Evolutionary conservation across 805 yeast species (phyloP).

Genomic region (Helenozyma baotianmanensis): DNA sequence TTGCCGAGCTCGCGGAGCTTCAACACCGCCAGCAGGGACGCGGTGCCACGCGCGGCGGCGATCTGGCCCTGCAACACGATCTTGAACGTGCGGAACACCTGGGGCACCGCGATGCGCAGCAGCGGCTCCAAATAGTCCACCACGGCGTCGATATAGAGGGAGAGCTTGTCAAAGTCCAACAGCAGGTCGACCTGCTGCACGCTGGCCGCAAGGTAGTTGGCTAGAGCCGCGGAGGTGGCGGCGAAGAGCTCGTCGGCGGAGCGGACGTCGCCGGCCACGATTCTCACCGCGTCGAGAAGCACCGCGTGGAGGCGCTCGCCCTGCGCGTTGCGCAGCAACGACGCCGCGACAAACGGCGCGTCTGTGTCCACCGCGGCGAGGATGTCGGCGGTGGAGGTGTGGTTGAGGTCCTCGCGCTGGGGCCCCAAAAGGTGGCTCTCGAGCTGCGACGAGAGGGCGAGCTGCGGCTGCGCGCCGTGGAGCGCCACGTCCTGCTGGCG

Average conservation of each 20-base stretch:
- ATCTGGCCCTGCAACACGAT: slow-evolving; percentile 4
- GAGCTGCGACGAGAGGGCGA: slow-evolving; percentile 9
- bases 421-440: slow-evolving; percentile 20
- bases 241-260: too few relatives aligned
- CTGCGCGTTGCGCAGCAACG: slow-evolving; percentile 6
- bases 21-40: slow-evolving; percentile 1
- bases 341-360: not conserved
- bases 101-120: slow-evolving; percentile 1
- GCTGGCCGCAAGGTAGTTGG: not conserved
- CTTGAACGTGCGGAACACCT: slow-evolving; percentile 5
- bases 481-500: slow-evolving; percentile 11
- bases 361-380: slow-evolving; percentile 14
- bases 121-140: not conserved
- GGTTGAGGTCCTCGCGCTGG: slow-evolving; percentile 8
- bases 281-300: slow-evolving; percentile 10
- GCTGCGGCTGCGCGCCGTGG: not conserved
- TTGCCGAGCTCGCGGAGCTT: slow-evolving; percentile 37
- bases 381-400: slow-evolving; percentile 14
- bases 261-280: not conserved
- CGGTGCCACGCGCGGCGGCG: not conserved
- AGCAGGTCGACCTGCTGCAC: not conserved
- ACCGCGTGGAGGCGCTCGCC: slow-evolving; percentile 16
- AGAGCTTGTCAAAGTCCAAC: not conserved
- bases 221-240: too few relatives aligned
- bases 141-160: not conserved